These are phyloP conservation scores for Alternaria gansuensis DNA, from an alignment of 2,329 filamentous ascomycete genomes.

Conservation along the genomic window DNA sequence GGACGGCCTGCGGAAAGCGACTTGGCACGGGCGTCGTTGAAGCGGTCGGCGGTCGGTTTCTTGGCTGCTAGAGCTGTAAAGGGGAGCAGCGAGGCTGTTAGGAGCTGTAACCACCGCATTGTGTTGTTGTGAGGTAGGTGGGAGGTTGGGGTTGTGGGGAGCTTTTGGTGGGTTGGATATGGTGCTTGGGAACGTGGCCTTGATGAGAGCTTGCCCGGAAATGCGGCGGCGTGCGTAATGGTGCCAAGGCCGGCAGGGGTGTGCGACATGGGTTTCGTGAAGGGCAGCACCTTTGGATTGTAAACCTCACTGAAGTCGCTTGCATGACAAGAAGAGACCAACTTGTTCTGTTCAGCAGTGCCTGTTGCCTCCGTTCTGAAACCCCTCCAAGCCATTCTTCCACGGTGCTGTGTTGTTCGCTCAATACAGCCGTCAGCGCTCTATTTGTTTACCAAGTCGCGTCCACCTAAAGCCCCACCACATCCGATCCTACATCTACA, in stretches of 20 bases:
- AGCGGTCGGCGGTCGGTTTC: slow-evolving; percentile 70
- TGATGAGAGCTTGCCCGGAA: slow-evolving; percentile 29
- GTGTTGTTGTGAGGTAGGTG: slow-evolving; percentile 48
- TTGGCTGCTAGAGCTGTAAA: slow-evolving; percentile 70
- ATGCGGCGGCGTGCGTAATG: slow-evolving; percentile 42
- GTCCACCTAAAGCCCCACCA: slow-evolving; percentile 37
- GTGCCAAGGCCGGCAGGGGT: slow-evolving; percentile 35
- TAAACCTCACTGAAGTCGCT: not conserved
- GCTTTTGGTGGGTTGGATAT: slow-evolving; percentile 25
- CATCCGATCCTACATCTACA: slow-evolving; percentile 24
- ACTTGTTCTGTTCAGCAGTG: not conserved
- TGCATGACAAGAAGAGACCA: not conserved
- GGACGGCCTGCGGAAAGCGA: slow-evolving; percentile 68
- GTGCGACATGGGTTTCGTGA: slow-evolving; percentile 1
- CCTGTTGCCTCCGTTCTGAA: not conserved
- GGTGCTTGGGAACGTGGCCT: slow-evolving; percentile 48
- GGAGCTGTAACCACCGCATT: slow-evolving; percentile 71
- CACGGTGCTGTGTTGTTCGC: not conserved
- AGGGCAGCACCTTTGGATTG: not conserved
- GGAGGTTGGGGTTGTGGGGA: slow-evolving; percentile 33
- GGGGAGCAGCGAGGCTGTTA: slow-evolving; percentile 71
- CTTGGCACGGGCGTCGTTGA: slow-evolving; percentile 74
- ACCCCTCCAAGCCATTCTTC: not conserved
- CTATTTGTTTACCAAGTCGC: slow-evolving; percentile 50
- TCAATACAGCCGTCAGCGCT: slow-evolving; percentile 4